Conservation (phyloP, 352 stramenopile species). For the Globisporangium perplexum region DNA sequence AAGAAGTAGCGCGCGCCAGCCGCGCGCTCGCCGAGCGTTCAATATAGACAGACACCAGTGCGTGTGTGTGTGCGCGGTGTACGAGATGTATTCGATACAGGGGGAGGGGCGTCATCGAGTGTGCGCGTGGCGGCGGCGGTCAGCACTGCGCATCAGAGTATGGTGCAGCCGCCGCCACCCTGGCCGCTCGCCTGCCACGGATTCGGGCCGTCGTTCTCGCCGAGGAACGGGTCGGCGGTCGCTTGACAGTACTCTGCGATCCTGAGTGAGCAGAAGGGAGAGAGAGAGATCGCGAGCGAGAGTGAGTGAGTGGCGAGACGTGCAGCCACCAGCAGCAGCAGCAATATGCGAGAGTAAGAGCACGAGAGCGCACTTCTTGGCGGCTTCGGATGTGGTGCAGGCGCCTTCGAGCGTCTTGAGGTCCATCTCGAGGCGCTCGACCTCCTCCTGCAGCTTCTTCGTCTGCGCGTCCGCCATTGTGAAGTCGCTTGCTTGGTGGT, state of each 20-base stretch:
- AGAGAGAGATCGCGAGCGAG: background rate
- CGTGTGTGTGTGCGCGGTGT: background rate
- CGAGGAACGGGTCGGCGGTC: slow-evolving; percentile 66
- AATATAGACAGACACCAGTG: slow-evolving; percentile 7
- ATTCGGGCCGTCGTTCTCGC: slow-evolving; percentile 69
- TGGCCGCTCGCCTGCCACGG: slow-evolving; percentile 67
- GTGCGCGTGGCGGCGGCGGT: background rate
- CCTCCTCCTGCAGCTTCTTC: slow-evolving; percentile 80
- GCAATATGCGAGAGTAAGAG: too few species aligned
- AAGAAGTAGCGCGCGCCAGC: slow-evolving; percentile 27
- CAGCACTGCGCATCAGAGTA: slow-evolving; percentile 26
- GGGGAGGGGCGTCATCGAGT: background rate
- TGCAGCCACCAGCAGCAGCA: background rate
- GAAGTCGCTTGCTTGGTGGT: background rate
- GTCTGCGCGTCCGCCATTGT: slow-evolving; percentile 51
- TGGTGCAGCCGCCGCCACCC: slow-evolving; percentile 53
- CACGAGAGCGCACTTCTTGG: slow-evolving; percentile 56
- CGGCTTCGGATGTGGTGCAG: slow-evolving; percentile 72
- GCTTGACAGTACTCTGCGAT: slow-evolving; percentile 71
- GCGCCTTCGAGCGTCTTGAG: slow-evolving; percentile 74
- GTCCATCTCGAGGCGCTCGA: slow-evolving; percentile 70
- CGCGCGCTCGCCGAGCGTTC: slow-evolving; percentile 8
- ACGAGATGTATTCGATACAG: slow-evolving; percentile 4
- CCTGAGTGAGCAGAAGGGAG: slow-evolving; percentile 15
- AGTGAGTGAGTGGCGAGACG: background rate